phyloP scores from a whole-genome alignment of 805 yeast genomes.

The Starmerella khaoyaiensis region DNA sequence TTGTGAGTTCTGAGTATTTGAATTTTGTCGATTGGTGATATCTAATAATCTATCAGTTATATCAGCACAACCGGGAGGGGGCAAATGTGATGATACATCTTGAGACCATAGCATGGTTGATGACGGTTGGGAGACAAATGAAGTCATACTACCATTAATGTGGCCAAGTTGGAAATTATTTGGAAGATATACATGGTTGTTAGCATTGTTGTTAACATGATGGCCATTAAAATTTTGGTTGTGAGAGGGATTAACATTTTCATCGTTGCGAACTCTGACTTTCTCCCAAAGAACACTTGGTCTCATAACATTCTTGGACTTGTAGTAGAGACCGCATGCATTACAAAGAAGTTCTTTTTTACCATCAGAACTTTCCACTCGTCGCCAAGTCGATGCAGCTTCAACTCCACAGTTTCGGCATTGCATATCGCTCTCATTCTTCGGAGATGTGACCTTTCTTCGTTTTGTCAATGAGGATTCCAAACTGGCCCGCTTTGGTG shows the following conservation, averaged over 20 bases:
- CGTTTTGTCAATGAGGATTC: slow-evolving; percentile 1
- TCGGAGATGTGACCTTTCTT: slow-evolving; percentile 4
- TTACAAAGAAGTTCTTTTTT: slow-evolving; percentile 20
- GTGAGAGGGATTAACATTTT: too few relatives aligned
- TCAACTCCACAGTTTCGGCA: slow-evolving; percentile 22
- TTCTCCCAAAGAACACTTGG: slow-evolving; percentile 26
- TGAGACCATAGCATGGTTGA: too few relatives aligned
- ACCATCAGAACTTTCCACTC: slow-evolving; percentile 10
- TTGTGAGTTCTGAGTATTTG: too few relatives aligned
- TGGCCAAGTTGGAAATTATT: too few relatives aligned
- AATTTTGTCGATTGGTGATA: too few relatives aligned
- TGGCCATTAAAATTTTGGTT: neutral
- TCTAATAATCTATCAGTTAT: too few relatives aligned
- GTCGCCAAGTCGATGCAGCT: slow-evolving; percentile 21
- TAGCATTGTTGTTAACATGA: neutral
- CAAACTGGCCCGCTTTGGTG: slow-evolving; percentile 5
- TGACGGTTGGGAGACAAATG: too few relatives aligned
- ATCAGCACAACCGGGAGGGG: too few relatives aligned
- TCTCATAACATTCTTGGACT: slow-evolving; percentile 24
- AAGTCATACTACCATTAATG: too few relatives aligned
- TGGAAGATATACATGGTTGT: too few relatives aligned
- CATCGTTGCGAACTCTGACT: slow-evolving; percentile 5
- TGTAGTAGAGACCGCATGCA: slow-evolving; percentile 28
- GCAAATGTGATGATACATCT: too few relatives aligned
- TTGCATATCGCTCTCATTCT: slow-evolving; percentile 6